Base-by-base conservation (phyloP, 2,329 filamentous ascomycete species). In the Exophiala dermatitidis region DNA sequence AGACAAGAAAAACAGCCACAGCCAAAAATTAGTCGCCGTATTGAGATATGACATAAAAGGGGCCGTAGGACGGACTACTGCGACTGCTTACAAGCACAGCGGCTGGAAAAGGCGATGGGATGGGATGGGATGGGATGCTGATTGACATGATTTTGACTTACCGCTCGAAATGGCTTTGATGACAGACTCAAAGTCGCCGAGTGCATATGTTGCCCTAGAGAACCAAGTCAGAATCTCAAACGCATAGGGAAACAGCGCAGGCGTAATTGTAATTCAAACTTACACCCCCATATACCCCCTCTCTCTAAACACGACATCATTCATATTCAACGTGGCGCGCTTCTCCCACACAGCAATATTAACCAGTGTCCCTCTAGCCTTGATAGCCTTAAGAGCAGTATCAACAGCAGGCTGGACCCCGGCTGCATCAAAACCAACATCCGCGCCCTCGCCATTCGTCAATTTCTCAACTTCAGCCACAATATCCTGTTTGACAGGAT, bases 331-430 rank as follows among this genome's bases (percentile, higher is more conserved):
- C 0, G 68, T 70, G 43, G 71, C 73, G n/a, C 71, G 64, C 63
- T 78, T 77, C 64, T 78, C 76, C 76, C 76, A 79, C 36, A 80
- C 75, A 5, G 77, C 77, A 48, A 80, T 77, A 51, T 80, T 80
- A 51, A 80, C 72, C 31, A 79, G 68, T 1, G 74, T 78, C 2
- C 77, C 77, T 41, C 74, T 62, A 8, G 75, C 74, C 37, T 75
- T 71, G 32, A 77, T 67, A 0, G 75, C 73, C 37, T 72, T 69
- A 8, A 79, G 68, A 1, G 74, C 77, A 48, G 71, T 66, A 49
- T 78, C 73, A 4, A 80, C 68, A 5, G 71, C 75, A 3, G 69
- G 62, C 60, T 79, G 77, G 8, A 79, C 75, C 7, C 77, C 77
- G 1, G 77, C 76, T 31, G 73, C 74, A 59, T 80, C 77, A 57